Base-by-base conservation (phyloP, 2,329 filamentous ascomycete genomes). In the Cladobotryum protrusum region DNA sequence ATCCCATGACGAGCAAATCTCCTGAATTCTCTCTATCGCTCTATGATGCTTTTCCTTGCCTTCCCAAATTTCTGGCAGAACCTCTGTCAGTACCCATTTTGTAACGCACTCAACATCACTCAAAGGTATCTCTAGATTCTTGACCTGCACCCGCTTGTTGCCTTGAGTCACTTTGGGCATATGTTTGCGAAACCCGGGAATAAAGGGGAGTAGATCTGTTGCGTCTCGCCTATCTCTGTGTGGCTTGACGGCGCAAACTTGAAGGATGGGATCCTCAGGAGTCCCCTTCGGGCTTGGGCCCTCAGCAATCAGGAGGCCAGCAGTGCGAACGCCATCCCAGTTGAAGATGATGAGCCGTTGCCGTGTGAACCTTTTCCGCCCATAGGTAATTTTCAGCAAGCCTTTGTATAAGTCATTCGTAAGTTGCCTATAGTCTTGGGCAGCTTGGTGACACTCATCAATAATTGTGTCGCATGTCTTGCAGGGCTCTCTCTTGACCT, bases 31-130 rank as follows among this genome's bases (percentile, higher is more conserved):
- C 39, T 84, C 81, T 56, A 87, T 83, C 1, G 86, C 88, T 52
- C 67, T 69, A 5, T 66, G 58, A 47, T 71, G 69, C 2, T 57
- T 67, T 0, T 82, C 78, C 13, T 75, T 75, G 2, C 72, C 72
- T 37, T 76, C 66, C 58, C 81, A 82, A 19, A 81, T 77, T 3
- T 81, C 78, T 1, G 81, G 81, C 3, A 83, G 59, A 17, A 83
- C 74, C n/a, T 75, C 77, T 57, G 76, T 78, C 37, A 78, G 71
- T 7, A 81, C 63, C 11, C 84, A 87, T 54, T 81, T 79, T 1
- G 92, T 95, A 50, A 99, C 75, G 60, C 87, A 92, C 64, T 97
- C 90, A 14, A 99, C 73, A 58, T 95, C 88, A 35, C 74, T 77
- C 5, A 97, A 70, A 0, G 85, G 83, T 6, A 97, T 79, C 49